Evolutionary conservation across 2,329 filamentous ascomycete genomes (phyloP).

Genomic region (Curvularia sp.): DNA sequence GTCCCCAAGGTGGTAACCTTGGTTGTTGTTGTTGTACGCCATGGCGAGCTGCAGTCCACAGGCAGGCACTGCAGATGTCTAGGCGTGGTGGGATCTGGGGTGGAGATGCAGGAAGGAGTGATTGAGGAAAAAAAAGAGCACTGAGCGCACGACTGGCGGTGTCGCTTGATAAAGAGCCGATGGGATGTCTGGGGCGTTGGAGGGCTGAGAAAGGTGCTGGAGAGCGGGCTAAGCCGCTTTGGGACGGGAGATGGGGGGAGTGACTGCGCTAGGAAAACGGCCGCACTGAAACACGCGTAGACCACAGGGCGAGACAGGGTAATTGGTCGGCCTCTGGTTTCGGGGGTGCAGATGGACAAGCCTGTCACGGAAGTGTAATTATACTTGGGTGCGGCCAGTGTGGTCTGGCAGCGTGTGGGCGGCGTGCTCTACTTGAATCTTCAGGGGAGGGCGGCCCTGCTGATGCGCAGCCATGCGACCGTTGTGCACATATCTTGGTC

Average conservation of each 20-base stretch:
- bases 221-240: conserved; percentile 20
- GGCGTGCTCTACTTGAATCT: conserved; percentile 12
- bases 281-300: conserved; percentile 33
- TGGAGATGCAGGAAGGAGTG: conserved; percentile 25
- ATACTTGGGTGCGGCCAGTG: conserved; percentile 1
- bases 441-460: conserved; percentile 6
- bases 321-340: conserved; percentile 33
- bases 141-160: conserved; percentile 36
- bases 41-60: conserved; percentile 45
- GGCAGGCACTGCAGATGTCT: conserved; percentile 31
- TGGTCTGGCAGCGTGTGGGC: background rate
- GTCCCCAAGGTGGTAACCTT: conserved; percentile 39
- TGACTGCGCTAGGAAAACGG: conserved; percentile 23
- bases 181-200: conserved; percentile 30
- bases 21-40: conserved; percentile 49
- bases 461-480: conserved; percentile 21
- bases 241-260: conserved; percentile 19
- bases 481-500: conserved; percentile 4
- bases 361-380: conserved; percentile 32
- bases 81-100: conserved; percentile 19
- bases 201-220: conserved; percentile 27
- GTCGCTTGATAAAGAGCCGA: conserved; percentile 34
- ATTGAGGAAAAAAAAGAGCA: conserved; percentile 13
- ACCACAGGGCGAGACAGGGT: conserved; percentile 8
- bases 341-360: conserved; percentile 28